Percentiles rank a stretch among this genome's conserved stretches.
phyloP scores from a whole-genome alignment of 371 early-diverging fungal species.

The Actinomortierella wolfii region DNA sequence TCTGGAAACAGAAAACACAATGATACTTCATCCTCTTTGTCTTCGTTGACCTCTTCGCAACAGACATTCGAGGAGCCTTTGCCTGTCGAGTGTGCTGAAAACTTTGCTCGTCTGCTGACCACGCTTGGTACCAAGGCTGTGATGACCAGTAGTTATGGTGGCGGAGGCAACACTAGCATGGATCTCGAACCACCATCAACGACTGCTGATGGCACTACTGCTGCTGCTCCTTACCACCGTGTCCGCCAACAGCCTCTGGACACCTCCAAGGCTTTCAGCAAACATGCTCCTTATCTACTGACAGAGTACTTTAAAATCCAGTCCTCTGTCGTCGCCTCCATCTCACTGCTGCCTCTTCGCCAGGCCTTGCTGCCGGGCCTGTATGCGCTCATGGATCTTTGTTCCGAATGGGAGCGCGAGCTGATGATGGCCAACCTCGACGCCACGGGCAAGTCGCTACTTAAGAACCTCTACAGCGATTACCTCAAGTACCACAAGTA shows the following conservation, averaged over 20 bases:
- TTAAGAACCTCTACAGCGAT: conserved; percentile 60
- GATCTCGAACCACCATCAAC: conserved; percentile 22
- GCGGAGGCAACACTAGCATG: conserved; percentile 1
- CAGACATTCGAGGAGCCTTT: conserved; percentile 49
- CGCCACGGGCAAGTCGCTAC: conserved; percentile 58
- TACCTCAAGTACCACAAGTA: conserved; percentile 68
- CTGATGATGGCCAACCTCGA: conserved; percentile 68
- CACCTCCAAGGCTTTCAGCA: conserved; percentile 61
- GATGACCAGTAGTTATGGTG: conserved; percentile 7
- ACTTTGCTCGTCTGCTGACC: conserved; percentile 59
- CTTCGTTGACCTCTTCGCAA: conserved; percentile 8
- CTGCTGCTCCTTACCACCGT: conserved; percentile 6
- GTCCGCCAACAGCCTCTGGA: conserved; percentile 20
- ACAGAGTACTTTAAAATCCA: conserved; percentile 71
- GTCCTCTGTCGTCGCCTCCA: conserved; percentile 59
- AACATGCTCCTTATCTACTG: conserved; percentile 72
- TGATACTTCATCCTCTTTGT: no score
- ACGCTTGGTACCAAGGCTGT: conserved; percentile 48
- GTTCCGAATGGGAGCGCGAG: conserved; percentile 69
- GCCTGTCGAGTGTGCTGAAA: conserved; percentile 53
- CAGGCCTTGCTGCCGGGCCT: conserved; percentile 63
- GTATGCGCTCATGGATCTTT: conserved; percentile 72
- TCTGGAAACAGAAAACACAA: no score
- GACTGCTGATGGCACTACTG: background rate
- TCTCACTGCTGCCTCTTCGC: conserved; percentile 53